phyloP scores from a whole-genome alignment of 805 yeast genomes.

The Candida pini region DNA sequence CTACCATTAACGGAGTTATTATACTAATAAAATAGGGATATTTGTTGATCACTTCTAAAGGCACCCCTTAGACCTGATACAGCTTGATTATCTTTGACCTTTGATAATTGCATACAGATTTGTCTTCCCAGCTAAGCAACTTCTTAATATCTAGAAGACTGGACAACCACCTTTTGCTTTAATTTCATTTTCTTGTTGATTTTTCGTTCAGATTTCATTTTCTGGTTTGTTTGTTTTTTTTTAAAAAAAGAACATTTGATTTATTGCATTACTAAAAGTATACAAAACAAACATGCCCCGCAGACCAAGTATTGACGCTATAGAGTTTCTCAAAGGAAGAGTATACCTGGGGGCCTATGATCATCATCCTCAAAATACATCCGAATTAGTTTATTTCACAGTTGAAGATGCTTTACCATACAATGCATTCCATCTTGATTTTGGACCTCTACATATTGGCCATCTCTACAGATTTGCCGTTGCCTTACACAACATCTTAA shows the following conservation, averaged over 20 bases:
- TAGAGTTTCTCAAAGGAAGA: conserved; percentile 45
- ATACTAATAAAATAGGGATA: too few species aligned
- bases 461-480: conserved; percentile 94
- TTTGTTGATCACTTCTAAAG: too few species aligned
- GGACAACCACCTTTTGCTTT: neutral
- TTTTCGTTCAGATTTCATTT: neutral
- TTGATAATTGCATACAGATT: neutral
- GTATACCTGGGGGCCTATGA: conserved; percentile 91
- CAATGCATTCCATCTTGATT: conserved; percentile 92
- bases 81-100: neutral
- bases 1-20: too few species aligned
- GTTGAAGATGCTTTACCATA: conserved; percentile 90
- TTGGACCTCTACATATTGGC: conserved; percentile 94
- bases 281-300: conserved; percentile 18
- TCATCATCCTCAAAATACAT: conserved; percentile 68
- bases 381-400: conserved; percentile 75
- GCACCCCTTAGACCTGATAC: too few species aligned
- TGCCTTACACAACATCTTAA: conserved; percentile 82
- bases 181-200: too few species aligned
- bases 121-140: neutral
- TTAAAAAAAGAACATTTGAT: too few species aligned
- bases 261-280: neutral
- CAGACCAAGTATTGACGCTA: conserved; percentile 25
- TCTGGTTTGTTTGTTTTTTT: neutral
- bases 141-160: too few species aligned